These are phyloP conservation scores for Trichoderma guizhouense DNA, from an alignment of 2,329 filamentous ascomycete species.

Conservation along the genomic window DNA sequence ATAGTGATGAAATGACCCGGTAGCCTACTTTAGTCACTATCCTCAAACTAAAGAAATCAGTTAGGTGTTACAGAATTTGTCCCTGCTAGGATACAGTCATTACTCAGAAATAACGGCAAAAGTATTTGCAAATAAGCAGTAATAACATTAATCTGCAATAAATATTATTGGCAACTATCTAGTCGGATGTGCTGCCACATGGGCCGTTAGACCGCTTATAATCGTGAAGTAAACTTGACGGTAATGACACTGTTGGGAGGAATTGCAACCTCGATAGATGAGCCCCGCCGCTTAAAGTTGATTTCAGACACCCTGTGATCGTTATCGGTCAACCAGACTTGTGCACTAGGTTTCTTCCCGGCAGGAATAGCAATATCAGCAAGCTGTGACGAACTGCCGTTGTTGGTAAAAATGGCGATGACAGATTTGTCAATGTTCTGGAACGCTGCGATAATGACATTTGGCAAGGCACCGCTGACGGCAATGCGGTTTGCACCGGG, in stretches of 20 bases:
- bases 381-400: background rate
- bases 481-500: background rate
- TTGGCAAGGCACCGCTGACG: background rate
- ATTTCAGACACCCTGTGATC: background rate
- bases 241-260: background rate
- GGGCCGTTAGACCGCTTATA: background rate
- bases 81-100: background rate
- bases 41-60: background rate
- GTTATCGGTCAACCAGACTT: background rate
- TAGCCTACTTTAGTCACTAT: background rate
- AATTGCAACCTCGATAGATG: background rate
- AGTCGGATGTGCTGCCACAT: background rate
- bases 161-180: background rate
- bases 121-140: background rate
- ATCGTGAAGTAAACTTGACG: background rate
- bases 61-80: background rate
- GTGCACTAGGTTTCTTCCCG: background rate
- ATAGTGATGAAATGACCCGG: background rate
- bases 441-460: background rate
- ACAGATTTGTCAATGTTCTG: background rate
- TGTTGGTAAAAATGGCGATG: background rate
- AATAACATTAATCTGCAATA: background rate
- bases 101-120: background rate
- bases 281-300: background rate
- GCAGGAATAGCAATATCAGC: background rate